Percentiles rank a stretch among this genome's conserved stretches.
Evolutionary conservation across 208 protist species (phyloP).

Genomic region (Trypanosoma scelopori): DNA sequence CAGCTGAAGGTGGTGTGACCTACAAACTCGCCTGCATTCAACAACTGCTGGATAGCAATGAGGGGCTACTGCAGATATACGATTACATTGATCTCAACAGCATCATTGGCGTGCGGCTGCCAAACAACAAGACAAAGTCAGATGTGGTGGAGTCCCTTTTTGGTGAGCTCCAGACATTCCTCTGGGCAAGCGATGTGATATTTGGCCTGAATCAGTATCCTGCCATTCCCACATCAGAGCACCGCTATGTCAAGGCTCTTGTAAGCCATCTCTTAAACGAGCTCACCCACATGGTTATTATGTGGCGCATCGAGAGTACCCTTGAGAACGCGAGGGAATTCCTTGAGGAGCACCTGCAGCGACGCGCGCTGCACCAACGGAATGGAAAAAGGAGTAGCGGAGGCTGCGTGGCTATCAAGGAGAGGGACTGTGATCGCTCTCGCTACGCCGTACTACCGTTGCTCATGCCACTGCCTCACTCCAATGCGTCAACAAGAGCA

Average conservation of each 20-base stretch:
- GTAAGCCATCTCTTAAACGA: slow-evolving; percentile 73
- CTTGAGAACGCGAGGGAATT: slow-evolving; percentile 41
- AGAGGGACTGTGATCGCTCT: slow-evolving; percentile 22
- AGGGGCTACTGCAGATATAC: slow-evolving; percentile 76
- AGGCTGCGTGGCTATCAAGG: slow-evolving; percentile 12
- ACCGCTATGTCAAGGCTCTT: slow-evolving; percentile 48
- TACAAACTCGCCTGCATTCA: slow-evolving; percentile 39
- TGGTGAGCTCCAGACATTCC: slow-evolving; percentile 73
- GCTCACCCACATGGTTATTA: slow-evolving; percentile 75
- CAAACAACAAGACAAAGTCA: slow-evolving; percentile 80
- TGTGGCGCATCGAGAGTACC: slow-evolving; percentile 67
- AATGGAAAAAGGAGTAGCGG: slow-evolving; percentile 4
- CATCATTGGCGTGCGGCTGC: slow-evolving; percentile 47
- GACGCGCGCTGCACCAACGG: not conserved
- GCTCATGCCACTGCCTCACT: slow-evolving; percentile 24
- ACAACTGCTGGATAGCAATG: slow-evolving; percentile 75
- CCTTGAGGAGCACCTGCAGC: slow-evolving; percentile 23
- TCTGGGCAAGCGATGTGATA: slow-evolving; percentile 59
- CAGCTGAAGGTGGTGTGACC: slow-evolving; percentile 43
- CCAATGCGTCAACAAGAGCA: not conserved
- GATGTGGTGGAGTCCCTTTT: slow-evolving; percentile 85
- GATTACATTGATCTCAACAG: slow-evolving; percentile 70
- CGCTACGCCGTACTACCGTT: slow-evolving; percentile 43
- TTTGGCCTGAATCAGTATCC: slow-evolving; percentile 32
- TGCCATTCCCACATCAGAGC: slow-evolving; percentile 27